Percentiles rank a stretch among this genome's conserved stretches.
Conservation (phyloP, 1,284 basidiomycete species). For the Ustilago cynodontis region DNA sequence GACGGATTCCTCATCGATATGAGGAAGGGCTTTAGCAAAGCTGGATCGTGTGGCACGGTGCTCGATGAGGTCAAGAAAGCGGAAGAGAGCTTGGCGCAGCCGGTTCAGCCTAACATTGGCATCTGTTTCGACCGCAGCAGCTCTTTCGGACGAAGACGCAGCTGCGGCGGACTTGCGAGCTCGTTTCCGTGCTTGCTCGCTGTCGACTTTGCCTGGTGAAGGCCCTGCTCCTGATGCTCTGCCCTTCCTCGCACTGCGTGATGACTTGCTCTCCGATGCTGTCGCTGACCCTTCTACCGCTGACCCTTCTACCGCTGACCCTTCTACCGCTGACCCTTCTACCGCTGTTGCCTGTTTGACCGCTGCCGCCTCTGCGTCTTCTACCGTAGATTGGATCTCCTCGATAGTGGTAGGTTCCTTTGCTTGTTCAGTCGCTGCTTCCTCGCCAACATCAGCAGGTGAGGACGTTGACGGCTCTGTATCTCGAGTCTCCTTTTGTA, state of each 20-base stretch:
- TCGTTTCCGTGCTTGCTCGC: conserved; percentile 18
- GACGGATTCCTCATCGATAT: conserved; percentile 42
- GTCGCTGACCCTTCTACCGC: neutral
- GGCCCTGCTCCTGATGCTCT: conserved; percentile 13
- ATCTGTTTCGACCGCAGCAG: conserved; percentile 1
- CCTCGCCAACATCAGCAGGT: neutral
- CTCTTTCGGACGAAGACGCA: neutral
- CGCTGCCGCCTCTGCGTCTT: conserved; percentile 12
- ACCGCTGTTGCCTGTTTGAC: neutral
- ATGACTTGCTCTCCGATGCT: conserved; percentile 12
- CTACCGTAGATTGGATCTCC: neutral
- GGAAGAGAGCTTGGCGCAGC: conserved; percentile 54
- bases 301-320: neutral
- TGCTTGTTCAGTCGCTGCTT: neutral
- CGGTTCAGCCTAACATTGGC: conserved; percentile 51
- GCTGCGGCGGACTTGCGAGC: conserved; percentile 20
- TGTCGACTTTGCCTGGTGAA: neutral
- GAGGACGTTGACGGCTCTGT: conserved; percentile 2
- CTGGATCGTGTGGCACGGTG: conserved; percentile 51
- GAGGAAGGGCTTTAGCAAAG: conserved; percentile 52
- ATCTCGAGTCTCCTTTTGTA: conserved; percentile 22
- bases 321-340: conserved; percentile 1
- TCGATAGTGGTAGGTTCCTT: neutral
- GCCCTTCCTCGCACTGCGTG: conserved; percentile 16
- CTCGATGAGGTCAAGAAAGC: conserved; percentile 61